These are phyloP conservation scores for Pestalotiopsis sp. DNA, from an alignment of 2,329 filamentous ascomycete genomes.

Conservation along the genomic window DNA sequence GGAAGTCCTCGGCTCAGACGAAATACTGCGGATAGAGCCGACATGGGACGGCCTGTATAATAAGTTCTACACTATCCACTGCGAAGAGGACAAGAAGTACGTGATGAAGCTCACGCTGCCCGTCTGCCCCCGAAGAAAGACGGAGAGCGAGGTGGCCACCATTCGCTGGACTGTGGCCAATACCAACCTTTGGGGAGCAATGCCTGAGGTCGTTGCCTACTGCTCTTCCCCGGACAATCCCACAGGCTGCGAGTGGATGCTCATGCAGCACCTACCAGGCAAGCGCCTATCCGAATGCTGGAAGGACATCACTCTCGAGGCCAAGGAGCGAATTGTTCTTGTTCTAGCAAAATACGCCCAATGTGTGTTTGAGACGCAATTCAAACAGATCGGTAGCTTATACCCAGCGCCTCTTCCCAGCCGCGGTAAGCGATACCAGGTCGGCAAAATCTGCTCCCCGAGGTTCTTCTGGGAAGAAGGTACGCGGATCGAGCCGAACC, in stretches of 20 bases:
- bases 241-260: slow-evolving; percentile 34
- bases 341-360: slow-evolving; percentile 28
- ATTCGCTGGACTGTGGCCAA: slow-evolving; percentile 24
- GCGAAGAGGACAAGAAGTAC: slow-evolving; percentile 30
- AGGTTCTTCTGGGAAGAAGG: slow-evolving; percentile 32
- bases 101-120: slow-evolving; percentile 29
- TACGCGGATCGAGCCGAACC: slow-evolving; percentile 15
- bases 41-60: slow-evolving; percentile 23
- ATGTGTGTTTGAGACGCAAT: slow-evolving; percentile 19
- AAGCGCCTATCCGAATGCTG: slow-evolving; percentile 28
- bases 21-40: slow-evolving; percentile 21
- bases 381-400: slow-evolving; percentile 32
- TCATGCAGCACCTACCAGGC: slow-evolving; percentile 30
- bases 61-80: slow-evolving; percentile 26
- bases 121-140: slow-evolving; percentile 27
- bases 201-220: slow-evolving; percentile 26
- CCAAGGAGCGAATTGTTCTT: slow-evolving; percentile 31
- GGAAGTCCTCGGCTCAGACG: slow-evolving; percentile 13
- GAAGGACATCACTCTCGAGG: slow-evolving; percentile 19
- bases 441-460: slow-evolving; percentile 29
- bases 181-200: slow-evolving; percentile 23
- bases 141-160: slow-evolving; percentile 33
- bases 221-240: slow-evolving; percentile 24
- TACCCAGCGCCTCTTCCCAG: slow-evolving; percentile 18
- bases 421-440: slow-evolving; percentile 6